Evolutionary conservation across 805 yeast genomes (phyloP), one percentile per base, ranked within the genome.

Genomic region (Brettanomyces naardenensis): DNA sequence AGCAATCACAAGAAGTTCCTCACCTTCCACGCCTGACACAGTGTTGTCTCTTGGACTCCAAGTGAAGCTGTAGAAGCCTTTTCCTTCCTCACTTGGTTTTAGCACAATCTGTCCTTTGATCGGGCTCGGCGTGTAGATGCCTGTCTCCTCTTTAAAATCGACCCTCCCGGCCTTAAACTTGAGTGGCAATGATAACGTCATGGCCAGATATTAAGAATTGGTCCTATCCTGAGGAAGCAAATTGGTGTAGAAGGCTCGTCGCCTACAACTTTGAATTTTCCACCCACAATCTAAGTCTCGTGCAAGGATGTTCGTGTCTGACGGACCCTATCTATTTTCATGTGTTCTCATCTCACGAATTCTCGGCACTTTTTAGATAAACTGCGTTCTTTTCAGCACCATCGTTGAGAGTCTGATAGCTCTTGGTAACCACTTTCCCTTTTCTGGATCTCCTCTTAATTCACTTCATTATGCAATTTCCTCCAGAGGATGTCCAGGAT

Each of bases 141-240:
- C 72, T 2, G 81, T 65, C 22, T 70, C 73, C 40, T 71, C 80
- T 51, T 82, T 73, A 54, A 71, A 80, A 13, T 68, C 68, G 6
- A 83, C 92, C 53, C 70, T 71, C 17, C 95, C 95, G 20, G 95
- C 95, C 57, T 81, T 79, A 65, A 85, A 83, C 45, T 62, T 74
- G 14, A 61, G 39, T 10, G 61, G 57, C 10, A 34, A 43, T 38
- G 38, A 38, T 29, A 23, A 23, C 26, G 26, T 23, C 26, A 23
- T 23, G 26, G 11, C 26, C n/a, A n/a, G n/a, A n/a, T n/a, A n/a
- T n/a, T n/a, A n/a, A n/a, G n/a, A n/a, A n/a, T n/a, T n/a, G n/a
- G n/a, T n/a, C n/a, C n/a, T n/a, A n/a, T n/a, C n/a, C n/a, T n/a
- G n/a, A n/a, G n/a, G n/a, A n/a, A n/a, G n/a, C n/a, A n/a, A n/a